These are phyloP conservation scores for Sporisorium graminicola DNA, from an alignment of 1,284 basidiomycete genomes.

Conservation along the genomic window DNA sequence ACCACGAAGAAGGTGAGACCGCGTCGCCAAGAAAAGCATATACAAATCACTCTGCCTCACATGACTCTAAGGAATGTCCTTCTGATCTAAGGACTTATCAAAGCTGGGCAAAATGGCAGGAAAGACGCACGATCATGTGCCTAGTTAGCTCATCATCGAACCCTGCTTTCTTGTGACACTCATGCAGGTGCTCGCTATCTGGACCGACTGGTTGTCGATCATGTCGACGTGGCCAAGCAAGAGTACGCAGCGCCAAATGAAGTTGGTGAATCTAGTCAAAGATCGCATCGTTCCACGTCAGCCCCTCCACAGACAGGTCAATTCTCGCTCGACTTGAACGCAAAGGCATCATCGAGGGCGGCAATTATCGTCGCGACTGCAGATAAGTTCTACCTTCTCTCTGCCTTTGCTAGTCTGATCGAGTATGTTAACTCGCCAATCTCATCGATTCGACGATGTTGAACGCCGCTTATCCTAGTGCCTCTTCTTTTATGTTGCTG, in stretches of 20 bases:
- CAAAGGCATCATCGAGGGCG: conserved; percentile 36
- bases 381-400: conserved; percentile 84
- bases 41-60: background rate
- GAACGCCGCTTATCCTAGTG: conserved; percentile 73
- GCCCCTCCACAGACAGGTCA: conserved; percentile 76
- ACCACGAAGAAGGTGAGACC: conserved; percentile 77
- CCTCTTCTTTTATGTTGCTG: conserved; percentile 83
- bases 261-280: background rate
- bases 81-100: too few relatives aligned
- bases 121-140: background rate
- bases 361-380: conserved; percentile 46
- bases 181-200: conserved; percentile 80
- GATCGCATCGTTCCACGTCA: conserved; percentile 69
- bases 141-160: too few relatives aligned
- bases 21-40: background rate
- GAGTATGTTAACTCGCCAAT: too few relatives aligned
- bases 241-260: background rate
- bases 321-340: conserved; percentile 26
- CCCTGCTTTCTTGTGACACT: background rate
- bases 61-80: too few relatives aligned
- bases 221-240: conserved; percentile 73
- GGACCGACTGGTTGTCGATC: conserved; percentile 80
- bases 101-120: background rate
- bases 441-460: background rate
- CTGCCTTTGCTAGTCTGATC: conserved; percentile 85